Evolutionary conservation across 306 rosid genomes (phyloP).

Genomic region (Begonia loranthoides): DNA sequence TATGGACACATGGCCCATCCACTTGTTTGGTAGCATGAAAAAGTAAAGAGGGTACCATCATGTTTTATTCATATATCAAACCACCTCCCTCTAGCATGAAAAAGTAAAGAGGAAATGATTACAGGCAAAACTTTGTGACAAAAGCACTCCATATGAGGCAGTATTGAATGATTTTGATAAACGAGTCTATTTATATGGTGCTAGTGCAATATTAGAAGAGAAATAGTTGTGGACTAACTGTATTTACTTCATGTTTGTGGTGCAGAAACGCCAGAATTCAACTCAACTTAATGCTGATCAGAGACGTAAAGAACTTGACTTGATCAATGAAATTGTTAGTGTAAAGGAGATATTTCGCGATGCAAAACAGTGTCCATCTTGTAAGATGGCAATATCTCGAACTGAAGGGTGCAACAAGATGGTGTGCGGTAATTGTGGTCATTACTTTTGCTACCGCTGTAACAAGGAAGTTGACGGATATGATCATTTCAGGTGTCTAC

Average conservation of each 20-base stretch:
- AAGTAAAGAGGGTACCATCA: no score
- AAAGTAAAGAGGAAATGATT: no score
- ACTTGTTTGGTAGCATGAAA: no score
- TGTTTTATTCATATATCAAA: no score
- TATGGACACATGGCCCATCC: no score
- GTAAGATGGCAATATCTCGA: slow-evolving; percentile 73
- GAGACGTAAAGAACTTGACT: slow-evolving; percentile 43
- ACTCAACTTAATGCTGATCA: slow-evolving; percentile 40
- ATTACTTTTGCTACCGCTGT: slow-evolving; percentile 79
- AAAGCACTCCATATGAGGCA: no score
- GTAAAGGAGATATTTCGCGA: slow-evolving; percentile 54
- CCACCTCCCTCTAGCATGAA: no score
- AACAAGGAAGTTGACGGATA: slow-evolving; percentile 51
- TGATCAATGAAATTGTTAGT: slow-evolving; percentile 74
- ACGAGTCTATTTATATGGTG: no score
- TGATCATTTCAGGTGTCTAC: slow-evolving; percentile 63
- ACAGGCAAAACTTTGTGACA: no score
- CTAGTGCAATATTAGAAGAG: no score
- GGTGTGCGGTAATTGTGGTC: slow-evolving; percentile 66
- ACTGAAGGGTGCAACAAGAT: slow-evolving; percentile 87
- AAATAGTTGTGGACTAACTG: no score
- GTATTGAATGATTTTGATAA: no score
- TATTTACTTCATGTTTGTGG: slow-evolving; percentile 1
- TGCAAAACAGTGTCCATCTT: slow-evolving; percentile 77
- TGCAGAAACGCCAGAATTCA: slow-evolving; percentile 75